A percentile compares a stretch with the other conserved stretches of the same genome.
phyloP scores from a whole-genome alignment of 257 asterid genomes.

The Plantago ovata region DNA sequence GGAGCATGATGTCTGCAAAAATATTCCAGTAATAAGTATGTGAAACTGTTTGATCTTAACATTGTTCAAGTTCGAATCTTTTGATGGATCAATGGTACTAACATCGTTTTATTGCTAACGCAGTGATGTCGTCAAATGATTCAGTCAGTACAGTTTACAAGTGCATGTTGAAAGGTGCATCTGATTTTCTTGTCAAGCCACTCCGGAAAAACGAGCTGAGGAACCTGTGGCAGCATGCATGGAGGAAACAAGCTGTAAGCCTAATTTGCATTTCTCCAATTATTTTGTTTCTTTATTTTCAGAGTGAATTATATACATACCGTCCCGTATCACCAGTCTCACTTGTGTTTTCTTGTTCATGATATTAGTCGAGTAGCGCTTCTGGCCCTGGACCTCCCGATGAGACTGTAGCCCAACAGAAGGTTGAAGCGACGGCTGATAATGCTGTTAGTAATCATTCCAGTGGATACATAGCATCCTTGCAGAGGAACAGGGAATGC shows the following conservation, averaged over 20 bases:
- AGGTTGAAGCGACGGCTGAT: conserved; percentile 80
- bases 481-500: conserved; percentile 55
- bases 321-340: conserved; percentile 12
- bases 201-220: conserved; percentile 84
- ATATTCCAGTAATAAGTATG: conserved; percentile 93
- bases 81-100: not conserved
- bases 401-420: conserved; percentile 62
- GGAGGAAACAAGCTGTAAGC: conserved; percentile 97
- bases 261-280: conserved; percentile 10
- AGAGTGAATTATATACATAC: not conserved
- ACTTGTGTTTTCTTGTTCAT: conserved; percentile 10
- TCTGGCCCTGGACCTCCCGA: conserved; percentile 65
- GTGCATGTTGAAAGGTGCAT: conserved; percentile 95
- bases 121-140: conserved; percentile 97
- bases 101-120: conserved; percentile 18
- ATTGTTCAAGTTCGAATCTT: not conserved
- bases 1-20: conserved; percentile 94
- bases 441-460: conserved; percentile 63
- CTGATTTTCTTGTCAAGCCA: conserved; percentile 95
- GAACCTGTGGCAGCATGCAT: conserved; percentile 97
- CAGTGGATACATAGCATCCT: conserved; percentile 58
- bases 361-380: conserved; percentile 47
- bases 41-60: not conserved
- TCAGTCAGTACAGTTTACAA: conserved; percentile 86
- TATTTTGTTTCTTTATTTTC: conserved; percentile 5